Percentiles rank a stretch among this genome's conserved stretches.
Conservation (phyloP, 1,284 basidiomycete species). For the Schizophyllum amplum region DNA sequence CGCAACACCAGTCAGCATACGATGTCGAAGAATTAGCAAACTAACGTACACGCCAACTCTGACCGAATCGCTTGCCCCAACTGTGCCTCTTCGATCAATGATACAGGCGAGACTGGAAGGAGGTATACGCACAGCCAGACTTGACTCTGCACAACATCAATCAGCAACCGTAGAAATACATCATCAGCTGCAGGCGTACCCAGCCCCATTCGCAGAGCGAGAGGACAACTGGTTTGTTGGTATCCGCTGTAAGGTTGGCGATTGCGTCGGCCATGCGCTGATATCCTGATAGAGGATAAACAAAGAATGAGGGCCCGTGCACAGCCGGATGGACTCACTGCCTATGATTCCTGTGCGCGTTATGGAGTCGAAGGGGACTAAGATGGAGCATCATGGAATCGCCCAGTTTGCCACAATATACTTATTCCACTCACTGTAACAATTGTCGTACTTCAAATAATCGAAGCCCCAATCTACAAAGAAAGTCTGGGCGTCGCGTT, state of each 20-base stretch:
- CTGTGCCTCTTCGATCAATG: no score
- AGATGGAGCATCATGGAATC: slow-evolving; percentile 1
- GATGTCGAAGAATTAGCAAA: background rate
- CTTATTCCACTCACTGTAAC: slow-evolving; percentile 30
- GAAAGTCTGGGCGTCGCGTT: no score
- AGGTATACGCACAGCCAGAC: no score
- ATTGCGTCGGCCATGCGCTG: slow-evolving; percentile 49
- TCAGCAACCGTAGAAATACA: background rate
- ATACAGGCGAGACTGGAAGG: no score
- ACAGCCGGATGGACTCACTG: no score
- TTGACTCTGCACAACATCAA: no score
- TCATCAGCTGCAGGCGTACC: no score
- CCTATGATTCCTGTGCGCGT: slow-evolving; percentile 46
- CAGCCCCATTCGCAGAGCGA: slow-evolving; percentile 54
- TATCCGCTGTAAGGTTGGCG: slow-evolving; percentile 29
- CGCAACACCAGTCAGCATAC: background rate
- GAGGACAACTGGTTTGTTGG: slow-evolving; percentile 37
- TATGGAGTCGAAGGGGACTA: slow-evolving; percentile 46
- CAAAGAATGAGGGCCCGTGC: no score
- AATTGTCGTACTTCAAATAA: slow-evolving; percentile 53
- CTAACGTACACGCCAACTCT: slow-evolving; percentile 47
- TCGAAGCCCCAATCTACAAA: slow-evolving; percentile 50
- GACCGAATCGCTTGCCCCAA: slow-evolving; percentile 42
- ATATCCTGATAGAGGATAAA: no score
- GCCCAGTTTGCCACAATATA: background rate